Base-by-base conservation (phyloP, 768 basidiomycete species). In the Ephemerocybe angulata region DNA sequence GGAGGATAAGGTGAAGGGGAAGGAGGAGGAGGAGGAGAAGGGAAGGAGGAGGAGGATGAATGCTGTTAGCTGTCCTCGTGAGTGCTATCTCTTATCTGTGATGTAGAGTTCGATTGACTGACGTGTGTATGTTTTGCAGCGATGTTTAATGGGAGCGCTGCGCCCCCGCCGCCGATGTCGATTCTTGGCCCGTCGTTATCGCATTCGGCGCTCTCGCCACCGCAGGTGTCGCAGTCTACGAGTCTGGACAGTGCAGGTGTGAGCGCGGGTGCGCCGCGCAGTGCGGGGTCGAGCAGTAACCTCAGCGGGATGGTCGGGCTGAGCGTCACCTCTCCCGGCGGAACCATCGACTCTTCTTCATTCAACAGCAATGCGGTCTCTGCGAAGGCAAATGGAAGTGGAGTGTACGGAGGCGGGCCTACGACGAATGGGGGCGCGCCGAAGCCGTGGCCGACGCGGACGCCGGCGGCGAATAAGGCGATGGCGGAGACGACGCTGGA, bases 401-500 rank as follows among this genome's bases (percentile, higher is more conserved):
- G 21, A 10, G 15, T 30, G 6, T 30, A 49, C 7, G 47, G 12
- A 24, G 25, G 22, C 29, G 53, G 53, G 21, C 47, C 53, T 6
- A 24, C 47, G 17, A 47, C 46, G 13, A 35, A 46, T 1, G 27
- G 25, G 2, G 53, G 31, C 5, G 7, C 47, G n/a, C 53, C 53
- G 19, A 54, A 43, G 1, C 46, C 24, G 27, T 29, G 25, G 40
- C 49, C 38, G 17, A 27, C 27, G 15, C 19, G 54, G 3, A 46
- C 35, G 13, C 35, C 49, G 17, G 54, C 49, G 25, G 49, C 48
- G 2, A 55, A 41, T 42, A 55, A 55, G 54, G 54, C 54, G 22
- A 46, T 69, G 17, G 65, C 73, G 0, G 69, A 74, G 57, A 70
- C 68, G 7, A 71, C 72, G 5, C 57, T 72, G 6, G 59, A 61